phyloP scores from a whole-genome alignment of 257 asterid genomes.

The Rehmannia glutinosa region DNA sequence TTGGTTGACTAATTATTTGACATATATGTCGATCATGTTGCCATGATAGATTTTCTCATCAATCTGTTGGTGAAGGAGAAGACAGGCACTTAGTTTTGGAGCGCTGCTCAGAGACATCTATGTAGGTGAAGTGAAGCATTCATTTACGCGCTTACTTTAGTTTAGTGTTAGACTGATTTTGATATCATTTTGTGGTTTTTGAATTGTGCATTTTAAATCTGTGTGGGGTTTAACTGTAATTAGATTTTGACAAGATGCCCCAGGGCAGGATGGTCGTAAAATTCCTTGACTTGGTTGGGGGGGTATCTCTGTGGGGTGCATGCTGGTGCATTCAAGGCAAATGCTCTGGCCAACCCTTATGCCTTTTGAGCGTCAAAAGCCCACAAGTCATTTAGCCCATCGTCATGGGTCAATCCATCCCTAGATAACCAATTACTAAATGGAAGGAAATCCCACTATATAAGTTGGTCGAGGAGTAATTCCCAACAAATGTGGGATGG shows the following conservation, averaged over 20 bases:
- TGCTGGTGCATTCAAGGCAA: neutral
- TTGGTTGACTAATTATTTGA: constrained; percentile 6
- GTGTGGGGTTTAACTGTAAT: neutral
- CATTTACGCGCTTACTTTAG: neutral
- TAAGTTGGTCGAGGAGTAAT: too few relatives aligned
- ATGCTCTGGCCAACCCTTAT: neutral
- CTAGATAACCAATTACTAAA: neutral
- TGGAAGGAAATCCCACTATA: neutral
- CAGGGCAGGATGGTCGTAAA: neutral
- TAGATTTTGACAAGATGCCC: neutral
- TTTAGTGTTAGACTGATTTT: neutral
- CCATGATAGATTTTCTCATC: constrained; percentile 70
- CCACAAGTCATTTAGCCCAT: neutral
- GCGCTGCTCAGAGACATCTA: constrained; percentile 69
- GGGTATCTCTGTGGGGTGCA: neutral
- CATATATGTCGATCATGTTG: constrained; percentile 17
- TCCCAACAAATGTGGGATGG: neutral
- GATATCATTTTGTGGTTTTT: neutral
- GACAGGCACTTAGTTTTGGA: constrained; percentile 78
- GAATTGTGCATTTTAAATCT: neutral
- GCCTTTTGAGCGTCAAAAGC: neutral
- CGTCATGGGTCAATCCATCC: neutral
- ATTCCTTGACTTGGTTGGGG: neutral
- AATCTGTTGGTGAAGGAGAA: constrained; percentile 93
- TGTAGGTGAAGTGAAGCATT: constrained; percentile 48